Base-by-base conservation (phyloP, 805 yeast genomes). In the Metschnikowia anglica region DNA sequence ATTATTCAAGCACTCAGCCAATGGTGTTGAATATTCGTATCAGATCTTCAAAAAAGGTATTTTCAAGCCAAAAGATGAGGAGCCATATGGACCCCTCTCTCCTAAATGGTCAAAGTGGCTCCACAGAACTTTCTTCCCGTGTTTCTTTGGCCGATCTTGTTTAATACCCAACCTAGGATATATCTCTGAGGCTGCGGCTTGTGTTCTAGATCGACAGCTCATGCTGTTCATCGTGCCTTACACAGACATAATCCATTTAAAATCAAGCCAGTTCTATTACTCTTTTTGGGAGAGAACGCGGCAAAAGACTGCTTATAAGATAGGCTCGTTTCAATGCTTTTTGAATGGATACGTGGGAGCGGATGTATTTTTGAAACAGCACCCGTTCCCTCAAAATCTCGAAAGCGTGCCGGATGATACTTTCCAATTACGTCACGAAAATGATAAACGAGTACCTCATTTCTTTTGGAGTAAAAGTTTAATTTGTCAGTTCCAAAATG, bases 51-150 rank as follows among this genome's bases (percentile, higher is more conserved):
- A 70, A 10, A 72, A 72, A 12, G 89, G 83, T 0, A 80, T 84
- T 2, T 84, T 84, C 67, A 84, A 84, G 57, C 90, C 90, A 4
- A 83, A 82, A 55, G 88, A 83, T 59, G 90, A 84, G 59, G 89
- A 84, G 52, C 90, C 89, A 0, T 84, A 84, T 55, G 90, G 89
- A 0, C 87, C 88, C 1, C 55, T 84, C 39, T 79, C 85, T 3
- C 89, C 90, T 1, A 84, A 84, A 57, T 81, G 89, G 88, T 77
- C 85, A 1, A 84, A 84, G 61, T 84, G 90, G 89, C 58, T 82
- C 3, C 89, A 84, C 56, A 60, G 89, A 51, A 84, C 83, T 20
- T 72, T 84, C 47, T 84, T 84, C 43, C 90, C 90, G 2, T 84
- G 88, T 52, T 83, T 82, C 56, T 84, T 84, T 62, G 89, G 90